Conservation (phyloP, 768 basidiomycete genomes). For the Psilocybe azurescens region DNA sequence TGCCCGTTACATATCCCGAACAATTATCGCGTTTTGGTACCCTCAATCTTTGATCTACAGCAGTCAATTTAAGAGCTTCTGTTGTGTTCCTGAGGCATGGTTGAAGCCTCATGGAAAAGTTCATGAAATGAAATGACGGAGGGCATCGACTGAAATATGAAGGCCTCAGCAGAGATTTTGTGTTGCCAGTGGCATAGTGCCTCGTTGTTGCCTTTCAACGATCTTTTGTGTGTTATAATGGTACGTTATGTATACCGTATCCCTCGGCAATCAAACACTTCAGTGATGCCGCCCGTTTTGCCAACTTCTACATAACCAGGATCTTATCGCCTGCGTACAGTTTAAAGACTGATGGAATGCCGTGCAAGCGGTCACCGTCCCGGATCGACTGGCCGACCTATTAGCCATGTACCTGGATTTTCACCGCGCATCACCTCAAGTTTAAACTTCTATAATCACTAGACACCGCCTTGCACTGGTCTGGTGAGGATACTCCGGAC, state of each 20-base stretch:
- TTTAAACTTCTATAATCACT: slow-evolving; percentile 9
- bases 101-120: background rate
- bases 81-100: slow-evolving; percentile 19
- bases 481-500: slow-evolving; percentile 3
- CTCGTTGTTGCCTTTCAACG: background rate
- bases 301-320: background rate
- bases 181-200: background rate
- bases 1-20: slow-evolving; percentile 16
- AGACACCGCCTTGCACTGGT: slow-evolving; percentile 2
- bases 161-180: background rate
- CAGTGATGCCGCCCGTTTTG: background rate
- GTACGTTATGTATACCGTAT: background rate
- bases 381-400: slow-evolving; percentile 12
- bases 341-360: background rate
- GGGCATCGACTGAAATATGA: background rate
- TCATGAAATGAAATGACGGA: background rate
- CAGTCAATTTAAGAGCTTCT: slow-evolving; percentile 12
- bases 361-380: slow-evolving; percentile 1
- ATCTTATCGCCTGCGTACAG: background rate
- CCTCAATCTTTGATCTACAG: slow-evolving; percentile 25
- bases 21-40: background rate
- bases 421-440: slow-evolving; percentile 3
- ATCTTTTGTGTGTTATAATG: background rate
- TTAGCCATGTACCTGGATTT: slow-evolving; percentile 10
- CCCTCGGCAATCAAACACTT: background rate